Conservation (phyloP, 441 rosid species). For the Euphorbia schlechtendalii region DNA sequence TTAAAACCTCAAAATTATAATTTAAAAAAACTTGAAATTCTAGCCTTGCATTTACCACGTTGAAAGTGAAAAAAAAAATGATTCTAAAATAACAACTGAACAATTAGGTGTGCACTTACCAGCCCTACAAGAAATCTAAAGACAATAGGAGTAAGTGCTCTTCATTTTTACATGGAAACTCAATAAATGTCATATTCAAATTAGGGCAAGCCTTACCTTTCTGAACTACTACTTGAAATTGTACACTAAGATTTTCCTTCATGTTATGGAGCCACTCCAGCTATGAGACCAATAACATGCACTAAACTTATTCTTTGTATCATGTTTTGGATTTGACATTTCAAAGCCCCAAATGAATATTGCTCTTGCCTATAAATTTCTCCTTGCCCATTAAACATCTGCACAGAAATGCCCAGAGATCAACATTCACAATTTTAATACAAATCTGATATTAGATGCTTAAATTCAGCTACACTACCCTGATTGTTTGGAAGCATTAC, state of each 20-base stretch:
- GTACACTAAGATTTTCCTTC: constrained; percentile 19
- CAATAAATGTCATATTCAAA: constrained; percentile 15
- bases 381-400: constrained; percentile 33
- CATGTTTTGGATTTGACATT: constrained; percentile 9
- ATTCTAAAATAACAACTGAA: background rate
- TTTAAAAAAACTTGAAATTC: background rate
- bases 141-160: background rate
- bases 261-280: too few species aligned
- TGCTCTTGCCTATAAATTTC: constrained; percentile 7
- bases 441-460: background rate
- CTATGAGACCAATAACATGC: constrained; percentile 5
- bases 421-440: constrained; percentile 7
- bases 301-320: constrained; percentile 6
- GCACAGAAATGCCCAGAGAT: constrained; percentile 21
- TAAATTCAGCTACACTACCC: background rate
- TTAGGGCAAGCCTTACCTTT: constrained; percentile 13
- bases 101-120: background rate
- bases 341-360: constrained; percentile 9
- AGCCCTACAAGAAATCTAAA: background rate
- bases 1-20: background rate
- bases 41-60: background rate
- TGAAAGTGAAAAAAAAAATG: background rate
- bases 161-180: constrained; percentile 12
- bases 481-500: background rate
- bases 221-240: constrained; percentile 18